Base-by-base conservation (phyloP, 2,329 filamentous ascomycete species). In the Hypoxylon sp. region DNA sequence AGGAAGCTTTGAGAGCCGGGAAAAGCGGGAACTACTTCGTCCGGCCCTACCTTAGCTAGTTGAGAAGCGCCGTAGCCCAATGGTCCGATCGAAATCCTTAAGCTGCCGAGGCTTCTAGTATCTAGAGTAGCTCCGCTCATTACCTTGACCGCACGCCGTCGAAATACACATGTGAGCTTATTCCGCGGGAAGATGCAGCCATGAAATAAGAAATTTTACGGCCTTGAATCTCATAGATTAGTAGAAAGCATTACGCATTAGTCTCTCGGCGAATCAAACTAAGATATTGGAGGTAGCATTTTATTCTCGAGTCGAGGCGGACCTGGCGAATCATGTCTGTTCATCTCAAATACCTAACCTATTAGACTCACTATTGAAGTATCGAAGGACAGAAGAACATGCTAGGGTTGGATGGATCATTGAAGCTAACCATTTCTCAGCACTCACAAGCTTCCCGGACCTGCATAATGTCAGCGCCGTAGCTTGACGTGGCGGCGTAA, bases 401-500 rank as follows among this genome's bases (percentile, higher is more conserved):
- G 17, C 50, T 61, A 59, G 50, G 53, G 42, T 54, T 60, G 11
- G 17, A 48, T 37, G 35, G 42, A 55, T 14, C 29, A n/a, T 31
- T 46, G 42, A 24, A 65, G 14, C 47, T 60, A 46, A 42, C 22
- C 17, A 63, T 42, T 29, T 35, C 37, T 19, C 44, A 65, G 47
- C 63, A 50, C 35, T 54, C 57, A 60, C 48, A 61, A 58, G 56
- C 54, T 57, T 62, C 37, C 33, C 33, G 69, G 69, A 71, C 69
- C 69, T 71, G 69, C 69, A 71, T 70, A 29, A 42, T 60, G 50
- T 54, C 42, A 60, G 47, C 39, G 31, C 58, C 19, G 48, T 65
- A 53, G 29, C 42, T 70, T 70, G 65, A 70, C 65, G 68, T 70
- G 68, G 68, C 65, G 62, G 56, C 50, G 58, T 64, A 31, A 60